Evolutionary conservation across 495 filamentous ascomycete species (phyloP).

Genomic region (Penicillium waksmanii): DNA sequence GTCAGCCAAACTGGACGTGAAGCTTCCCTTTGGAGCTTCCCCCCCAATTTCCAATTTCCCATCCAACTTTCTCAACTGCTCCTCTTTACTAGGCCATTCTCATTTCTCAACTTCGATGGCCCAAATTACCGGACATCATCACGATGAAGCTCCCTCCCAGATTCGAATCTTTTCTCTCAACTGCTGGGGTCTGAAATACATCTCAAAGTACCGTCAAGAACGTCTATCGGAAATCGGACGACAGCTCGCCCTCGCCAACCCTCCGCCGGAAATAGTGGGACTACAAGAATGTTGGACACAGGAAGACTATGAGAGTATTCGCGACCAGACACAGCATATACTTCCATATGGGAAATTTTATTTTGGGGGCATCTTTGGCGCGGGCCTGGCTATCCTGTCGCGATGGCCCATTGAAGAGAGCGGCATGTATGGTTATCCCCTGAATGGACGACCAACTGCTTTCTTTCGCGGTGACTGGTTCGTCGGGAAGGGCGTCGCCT

Average conservation of each 20-base stretch:
- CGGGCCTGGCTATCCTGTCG: constrained; percentile 89
- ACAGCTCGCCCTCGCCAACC: constrained; percentile 65
- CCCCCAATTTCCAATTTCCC: too few species aligned
- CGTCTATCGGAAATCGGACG: constrained; percentile 84
- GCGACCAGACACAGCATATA: constrained; percentile 69
- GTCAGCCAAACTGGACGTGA: too few species aligned
- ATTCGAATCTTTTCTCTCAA: constrained; percentile 86
- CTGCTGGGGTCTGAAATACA: constrained; percentile 93
- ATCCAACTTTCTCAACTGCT: too few species aligned
- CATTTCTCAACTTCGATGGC: too few species aligned
- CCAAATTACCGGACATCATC: too few species aligned
- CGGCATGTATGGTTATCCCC: constrained; percentile 81
- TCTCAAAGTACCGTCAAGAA: constrained; percentile 76
- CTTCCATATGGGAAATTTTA: constrained; percentile 97
- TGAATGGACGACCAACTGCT: constrained; percentile 91
- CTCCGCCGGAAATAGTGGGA: constrained; percentile 82
- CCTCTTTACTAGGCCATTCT: too few species aligned
- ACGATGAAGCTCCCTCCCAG: constrained; percentile 29
- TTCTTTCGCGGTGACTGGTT: constrained; percentile 93
- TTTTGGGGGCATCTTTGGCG: constrained; percentile 84
- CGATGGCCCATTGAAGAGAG: constrained; percentile 96
- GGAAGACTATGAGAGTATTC: constrained; percentile 84
- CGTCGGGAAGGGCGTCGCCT: constrained; percentile 93
- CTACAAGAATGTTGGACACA: constrained; percentile 97
- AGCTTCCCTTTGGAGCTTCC: too few species aligned